phyloP scores from a whole-genome alignment of 2,329 filamentous ascomycete genomes.

The Paecilomyces sp. region DNA sequence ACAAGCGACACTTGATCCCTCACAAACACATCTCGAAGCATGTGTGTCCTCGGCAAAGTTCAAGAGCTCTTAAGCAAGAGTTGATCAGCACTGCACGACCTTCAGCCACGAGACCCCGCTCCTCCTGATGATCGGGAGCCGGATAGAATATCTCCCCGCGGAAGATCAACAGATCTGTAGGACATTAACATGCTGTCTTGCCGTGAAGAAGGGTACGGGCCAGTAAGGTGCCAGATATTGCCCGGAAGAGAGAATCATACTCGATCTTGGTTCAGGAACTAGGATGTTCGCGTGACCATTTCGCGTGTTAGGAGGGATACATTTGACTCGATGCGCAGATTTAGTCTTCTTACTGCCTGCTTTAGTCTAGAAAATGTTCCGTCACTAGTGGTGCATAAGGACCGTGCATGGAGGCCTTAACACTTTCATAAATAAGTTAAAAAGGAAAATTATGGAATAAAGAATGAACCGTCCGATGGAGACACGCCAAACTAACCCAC shows the following conservation, averaged over 20 bases:
- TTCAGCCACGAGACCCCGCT: background rate
- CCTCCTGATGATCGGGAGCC: background rate
- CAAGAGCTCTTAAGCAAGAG: background rate
- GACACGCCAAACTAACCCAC: background rate
- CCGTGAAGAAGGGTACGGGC: background rate
- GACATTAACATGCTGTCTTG: background rate
- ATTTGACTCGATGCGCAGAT: background rate
- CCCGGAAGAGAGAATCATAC: background rate
- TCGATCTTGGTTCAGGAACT: background rate
- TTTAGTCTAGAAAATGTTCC: background rate
- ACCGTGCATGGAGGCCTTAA: background rate
- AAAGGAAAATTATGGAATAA: no score
- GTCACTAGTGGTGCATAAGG: background rate
- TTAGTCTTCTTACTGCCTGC: background rate
- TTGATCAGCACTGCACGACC: background rate
- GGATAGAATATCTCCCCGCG: background rate
- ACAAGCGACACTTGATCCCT: background rate
- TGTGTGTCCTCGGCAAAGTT: background rate
- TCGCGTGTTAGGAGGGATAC: background rate
- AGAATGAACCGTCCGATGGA: no score
- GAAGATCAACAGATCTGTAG: background rate
- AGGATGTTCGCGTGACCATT: background rate
- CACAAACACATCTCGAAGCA: background rate
- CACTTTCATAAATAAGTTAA: no score
- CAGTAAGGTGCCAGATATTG: background rate